Conservation (phyloP, 2,329 filamentous ascomycete genomes). For the Verticillium longisporum region DNA sequence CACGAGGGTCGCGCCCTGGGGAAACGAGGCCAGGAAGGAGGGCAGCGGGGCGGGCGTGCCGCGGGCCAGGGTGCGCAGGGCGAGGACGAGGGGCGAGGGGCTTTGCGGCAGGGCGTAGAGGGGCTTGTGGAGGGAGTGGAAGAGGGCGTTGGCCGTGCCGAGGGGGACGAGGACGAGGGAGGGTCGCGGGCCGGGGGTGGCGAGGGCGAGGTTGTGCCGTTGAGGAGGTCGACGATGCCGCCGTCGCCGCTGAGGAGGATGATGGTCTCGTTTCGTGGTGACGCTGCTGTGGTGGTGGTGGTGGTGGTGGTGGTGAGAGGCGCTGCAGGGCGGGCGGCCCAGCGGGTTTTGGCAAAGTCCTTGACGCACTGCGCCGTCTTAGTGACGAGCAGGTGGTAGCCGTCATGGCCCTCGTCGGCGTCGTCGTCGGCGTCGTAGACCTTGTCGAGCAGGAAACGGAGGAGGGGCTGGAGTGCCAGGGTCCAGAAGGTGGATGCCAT, state of each 20-base stretch:
- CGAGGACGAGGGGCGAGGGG: conserved; percentile 37
- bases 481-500: conserved; percentile 50
- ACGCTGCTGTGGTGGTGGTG: not conserved
- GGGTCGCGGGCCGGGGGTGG: conserved; percentile 20
- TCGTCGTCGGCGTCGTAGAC: not conserved
- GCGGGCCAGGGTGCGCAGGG: conserved; percentile 51
- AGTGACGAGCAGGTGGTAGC: conserved; percentile 55
- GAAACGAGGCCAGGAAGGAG: conserved; percentile 55
- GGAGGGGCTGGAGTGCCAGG: conserved; percentile 46
- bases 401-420: not conserved
- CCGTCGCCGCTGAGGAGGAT: conserved; percentile 84
- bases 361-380: conserved; percentile 55
- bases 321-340: conserved; percentile 14
- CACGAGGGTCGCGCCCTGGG: conserved; percentile 45
- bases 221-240: conserved; percentile 75
- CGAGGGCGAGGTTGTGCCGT: conserved; percentile 35
- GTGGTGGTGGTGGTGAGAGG: no score
- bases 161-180: conserved; percentile 50
- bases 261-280: conserved; percentile 44
- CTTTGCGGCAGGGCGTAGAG: conserved; percentile 29
- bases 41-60: conserved; percentile 51
- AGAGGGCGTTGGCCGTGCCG: conserved; percentile 60
- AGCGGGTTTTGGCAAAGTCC: conserved; percentile 46
- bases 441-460: conserved; percentile 30
- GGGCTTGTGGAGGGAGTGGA: conserved; percentile 55